phyloP scores from a whole-genome alignment of 352 stramenopile species.

The Halophytophthora batemanensis region DNA sequence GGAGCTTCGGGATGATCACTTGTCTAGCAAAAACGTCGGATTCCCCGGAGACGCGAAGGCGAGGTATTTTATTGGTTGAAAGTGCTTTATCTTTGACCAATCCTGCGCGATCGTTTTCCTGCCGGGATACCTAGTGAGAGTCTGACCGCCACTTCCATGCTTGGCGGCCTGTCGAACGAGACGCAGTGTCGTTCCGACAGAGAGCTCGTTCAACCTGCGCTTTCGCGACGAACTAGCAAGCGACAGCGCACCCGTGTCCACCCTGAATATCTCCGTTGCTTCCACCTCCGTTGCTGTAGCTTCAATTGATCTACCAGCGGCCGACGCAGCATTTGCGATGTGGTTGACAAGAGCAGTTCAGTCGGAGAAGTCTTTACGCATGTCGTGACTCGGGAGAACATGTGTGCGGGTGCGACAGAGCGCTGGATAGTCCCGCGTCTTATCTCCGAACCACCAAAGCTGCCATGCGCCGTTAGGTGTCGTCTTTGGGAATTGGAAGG shows the following conservation, averaged over 20 bases:
- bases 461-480: constrained; percentile 9
- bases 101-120: too few species aligned
- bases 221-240: too few species aligned
- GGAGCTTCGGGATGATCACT: not conserved
- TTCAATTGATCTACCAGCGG: not conserved
- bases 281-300: not conserved
- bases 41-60: too few species aligned
- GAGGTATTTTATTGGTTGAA: too few species aligned
- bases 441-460: constrained; percentile 11
- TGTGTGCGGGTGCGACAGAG: constrained; percentile 3
- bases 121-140: not conserved
- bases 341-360: constrained; percentile 6
- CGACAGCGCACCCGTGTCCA: not conserved
- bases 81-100: too few species aligned
- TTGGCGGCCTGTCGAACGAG: too few species aligned
- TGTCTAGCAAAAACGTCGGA: too few species aligned
- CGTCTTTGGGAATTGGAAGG: constrained; percentile 8
- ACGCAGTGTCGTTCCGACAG: too few species aligned
- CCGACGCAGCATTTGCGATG: constrained; percentile 1
- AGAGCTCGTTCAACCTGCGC: too few species aligned
- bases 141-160: too few species aligned
- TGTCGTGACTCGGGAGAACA: constrained; percentile 3
- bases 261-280: not conserved
- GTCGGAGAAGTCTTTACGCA: constrained; percentile 8
- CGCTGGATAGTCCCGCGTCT: constrained; percentile 5